These are phyloP conservation scores for Daucus carota DNA, from an alignment of 129 eudicot species.

Conservation along the genomic window DNA sequence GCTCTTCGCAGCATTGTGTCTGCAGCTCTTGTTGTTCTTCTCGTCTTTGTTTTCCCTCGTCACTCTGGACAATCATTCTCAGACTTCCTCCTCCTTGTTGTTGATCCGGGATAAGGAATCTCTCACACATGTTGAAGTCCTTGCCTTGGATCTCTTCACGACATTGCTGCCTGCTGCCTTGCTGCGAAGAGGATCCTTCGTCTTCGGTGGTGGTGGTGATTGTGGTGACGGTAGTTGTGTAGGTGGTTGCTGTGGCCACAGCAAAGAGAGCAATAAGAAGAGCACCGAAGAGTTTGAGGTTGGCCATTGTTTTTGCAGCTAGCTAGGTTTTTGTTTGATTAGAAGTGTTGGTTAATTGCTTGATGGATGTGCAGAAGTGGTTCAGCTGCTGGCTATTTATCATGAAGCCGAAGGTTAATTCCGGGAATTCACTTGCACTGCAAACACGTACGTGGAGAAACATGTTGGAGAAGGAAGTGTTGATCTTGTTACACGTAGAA, in stretches of 20 bases:
- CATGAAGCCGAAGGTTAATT: background rate
- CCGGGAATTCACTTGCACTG: background rate
- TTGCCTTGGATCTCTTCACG: conserved; percentile 5
- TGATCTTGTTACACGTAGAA: conserved; percentile 5
- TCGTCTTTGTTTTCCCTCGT: background rate
- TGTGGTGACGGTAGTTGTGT: conserved; percentile 20
- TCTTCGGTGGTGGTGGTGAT: conserved; percentile 8
- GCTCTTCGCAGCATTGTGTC: conserved; percentile 7
- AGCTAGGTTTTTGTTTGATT: no score
- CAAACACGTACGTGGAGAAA: background rate
- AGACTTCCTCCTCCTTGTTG: background rate
- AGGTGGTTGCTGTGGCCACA: conserved; percentile 17
- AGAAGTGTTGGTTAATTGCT: background rate
- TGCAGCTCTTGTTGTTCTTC: no score
- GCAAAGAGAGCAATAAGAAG: conserved; percentile 16
- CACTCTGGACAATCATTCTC: background rate
- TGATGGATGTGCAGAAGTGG: background rate
- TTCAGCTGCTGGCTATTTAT: background rate
- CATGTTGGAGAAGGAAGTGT: background rate
- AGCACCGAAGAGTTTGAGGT: background rate
- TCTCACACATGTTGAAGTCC: conserved; percentile 12
- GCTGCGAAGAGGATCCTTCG: background rate
- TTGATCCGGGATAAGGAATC: background rate
- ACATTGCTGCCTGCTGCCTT: conserved; percentile 14
- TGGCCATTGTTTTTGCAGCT: background rate